Evolutionary conservation across 2,329 filamentous ascomycete genomes (phyloP), one percentile per base, ranked within the genome.

Genomic region (Phaeosphaeria sp.): DNA sequence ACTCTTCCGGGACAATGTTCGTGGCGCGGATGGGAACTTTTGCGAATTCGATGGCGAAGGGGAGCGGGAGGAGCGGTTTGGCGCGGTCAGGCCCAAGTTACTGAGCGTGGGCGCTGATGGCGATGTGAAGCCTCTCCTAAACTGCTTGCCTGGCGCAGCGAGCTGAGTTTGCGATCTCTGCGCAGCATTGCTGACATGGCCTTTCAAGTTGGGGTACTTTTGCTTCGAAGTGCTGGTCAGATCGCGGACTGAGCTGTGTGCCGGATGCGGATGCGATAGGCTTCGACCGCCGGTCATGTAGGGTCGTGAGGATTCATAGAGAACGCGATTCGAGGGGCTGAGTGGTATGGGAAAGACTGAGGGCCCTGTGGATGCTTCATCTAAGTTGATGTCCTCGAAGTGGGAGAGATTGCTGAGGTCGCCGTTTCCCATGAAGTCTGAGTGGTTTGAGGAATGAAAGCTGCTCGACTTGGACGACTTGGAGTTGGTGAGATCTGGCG

Each of bases 381-480:
- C 90, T 27, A 98, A 86, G 13, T 90, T 92, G 74, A 97, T 97
- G 64, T 97, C 94, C 76, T 98, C 94, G 70, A 97, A 97, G 75
- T 97, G 89, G 63, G 87, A 88, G 56, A 90, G 46, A 30, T 47
- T 47, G 46, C 46, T 47, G 23, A 47, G 86, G 72, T 96, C 91
- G 71, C 89, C 87, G 23, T 80, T 77, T 67, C 75, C 73, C 59
- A 78, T 75, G 47, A 77, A 72, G 66, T 91, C 90, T 69, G 92
- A 90, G 69, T 87, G 90, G 60, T 86, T 88, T 55, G 90, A 89
- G 39, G 93, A 96, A 67, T 89, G 90, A 71, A 94, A 90, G 50
- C 92, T 96, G 5, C 92, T 96, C 25, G 92, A 93, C 78, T 95
- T 96, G 64, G 92, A 96, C 62, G 92, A 95, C 78, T 94, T 96